phyloP scores from a whole-genome alignment of 352 stramenopile genomes.

The Pythium biforme region DNA sequence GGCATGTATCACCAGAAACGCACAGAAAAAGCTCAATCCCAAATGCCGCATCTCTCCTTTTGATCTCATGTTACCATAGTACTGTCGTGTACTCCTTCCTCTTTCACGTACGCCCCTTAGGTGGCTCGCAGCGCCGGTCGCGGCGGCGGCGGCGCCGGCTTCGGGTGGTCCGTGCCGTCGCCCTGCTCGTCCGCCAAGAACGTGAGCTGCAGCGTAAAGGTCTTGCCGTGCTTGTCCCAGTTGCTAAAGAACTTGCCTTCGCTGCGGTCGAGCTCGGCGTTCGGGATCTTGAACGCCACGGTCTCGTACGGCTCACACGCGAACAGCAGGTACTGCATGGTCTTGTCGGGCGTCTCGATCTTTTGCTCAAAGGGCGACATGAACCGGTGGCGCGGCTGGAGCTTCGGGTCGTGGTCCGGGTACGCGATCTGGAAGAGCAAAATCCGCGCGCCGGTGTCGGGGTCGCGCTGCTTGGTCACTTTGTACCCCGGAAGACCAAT shows the following conservation, averaged over 20 bases:
- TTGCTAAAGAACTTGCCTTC: conserved; percentile 97
- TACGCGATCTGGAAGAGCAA: conserved; percentile 96
- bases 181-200: conserved; percentile 40
- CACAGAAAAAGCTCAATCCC: no score
- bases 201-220: conserved; percentile 92
- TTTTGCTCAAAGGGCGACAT: conserved; percentile 99
- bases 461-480: conserved; percentile 93
- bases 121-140: conserved; percentile 27
- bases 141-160: conserved; percentile 55
- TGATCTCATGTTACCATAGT: no score
- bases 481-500: conserved; percentile 98
- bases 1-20: no score
- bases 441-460: conserved; percentile 77
- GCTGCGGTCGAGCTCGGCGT: conserved; percentile 93
- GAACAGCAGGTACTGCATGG: conserved; percentile 97
- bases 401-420: conserved; percentile 91
- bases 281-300: conserved; percentile 99
- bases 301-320: conserved; percentile 99
- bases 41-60: no score
- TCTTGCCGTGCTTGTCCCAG: conserved; percentile 96
- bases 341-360: conserved; percentile 95
- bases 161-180: conserved; percentile 24
- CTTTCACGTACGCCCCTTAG: no score
- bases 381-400: conserved; percentile 97
- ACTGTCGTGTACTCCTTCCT: no score